Conservation (phyloP, 805 yeast species). For the Cyberlindnera subsufficiens region DNA sequence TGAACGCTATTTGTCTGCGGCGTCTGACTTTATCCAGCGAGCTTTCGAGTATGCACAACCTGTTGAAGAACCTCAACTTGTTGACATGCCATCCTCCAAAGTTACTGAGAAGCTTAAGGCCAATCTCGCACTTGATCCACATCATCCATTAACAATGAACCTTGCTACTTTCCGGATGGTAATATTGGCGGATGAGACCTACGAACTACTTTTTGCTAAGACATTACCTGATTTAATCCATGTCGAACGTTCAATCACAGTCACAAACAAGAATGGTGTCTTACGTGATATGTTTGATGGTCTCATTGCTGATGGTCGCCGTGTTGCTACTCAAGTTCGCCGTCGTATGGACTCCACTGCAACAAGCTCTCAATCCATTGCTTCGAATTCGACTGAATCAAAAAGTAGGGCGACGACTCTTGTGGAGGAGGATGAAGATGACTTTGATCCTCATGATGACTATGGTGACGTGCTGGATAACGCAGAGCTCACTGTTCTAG, state of each 20-base stretch:
- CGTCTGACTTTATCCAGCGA: slow-evolving; percentile 78
- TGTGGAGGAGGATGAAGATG: slow-evolving; percentile 41
- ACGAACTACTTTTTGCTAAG: slow-evolving; percentile 73
- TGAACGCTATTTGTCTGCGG: slow-evolving; percentile 81
- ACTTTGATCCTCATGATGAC: slow-evolving; percentile 38
- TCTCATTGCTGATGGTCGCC: slow-evolving; percentile 83
- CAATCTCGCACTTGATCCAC: slow-evolving; percentile 80
- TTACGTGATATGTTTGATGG: slow-evolving; percentile 88
- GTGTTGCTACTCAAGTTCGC: slow-evolving; percentile 86
- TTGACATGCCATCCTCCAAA: slow-evolving; percentile 34
- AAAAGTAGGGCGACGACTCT: neutral
- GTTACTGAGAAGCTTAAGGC: slow-evolving; percentile 34
- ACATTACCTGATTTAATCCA: slow-evolving; percentile 67
- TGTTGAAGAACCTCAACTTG: slow-evolving; percentile 39
- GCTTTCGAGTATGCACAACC: slow-evolving; percentile 90
- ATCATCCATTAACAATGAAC: slow-evolving; percentile 65
- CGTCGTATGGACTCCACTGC: slow-evolving; percentile 78
- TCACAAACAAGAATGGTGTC: slow-evolving; percentile 44
- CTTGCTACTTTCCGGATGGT: slow-evolving; percentile 94
- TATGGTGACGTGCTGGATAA: slow-evolving; percentile 41
- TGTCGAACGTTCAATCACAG: slow-evolving; percentile 45
- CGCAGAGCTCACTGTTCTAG: slow-evolving; percentile 40
- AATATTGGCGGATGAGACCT: slow-evolving; percentile 86
- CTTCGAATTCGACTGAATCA: neutral
- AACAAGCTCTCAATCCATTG: slow-evolving; percentile 12